Evolutionary conservation across 768 basidiomycete genomes (phyloP), one percentile per base, ranked within the genome.

Genomic region (Tulasnella calospora): DNA sequence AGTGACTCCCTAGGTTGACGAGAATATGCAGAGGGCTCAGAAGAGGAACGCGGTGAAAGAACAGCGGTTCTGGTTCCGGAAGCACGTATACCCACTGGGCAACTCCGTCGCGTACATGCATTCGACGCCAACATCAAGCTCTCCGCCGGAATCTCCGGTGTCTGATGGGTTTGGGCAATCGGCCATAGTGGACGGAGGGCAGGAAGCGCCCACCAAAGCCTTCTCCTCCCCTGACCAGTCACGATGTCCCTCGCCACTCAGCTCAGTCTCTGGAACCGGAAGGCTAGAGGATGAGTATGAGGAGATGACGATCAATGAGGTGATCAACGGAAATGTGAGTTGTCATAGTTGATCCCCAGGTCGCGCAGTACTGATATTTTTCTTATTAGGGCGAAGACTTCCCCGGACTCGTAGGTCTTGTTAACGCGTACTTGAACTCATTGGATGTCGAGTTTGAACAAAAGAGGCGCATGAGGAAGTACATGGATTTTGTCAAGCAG

Each of bases 21-120:
- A 94, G 84, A 99, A 99, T 82, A 99, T 99, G 98, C 88, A 85
- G 33, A 88, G 92, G 79, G 96, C 97, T 0, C 98, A 99, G 84
- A 86, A 87, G 71, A 88, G 96, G 71, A 91, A 94, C 82, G 97
- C 96, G 0, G 88, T 91, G 30, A 85, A 85, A 73, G 84, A 88
- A n/a, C 88, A 89, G 80, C 92, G 89, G 83, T 99, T 98, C 85
- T 94, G 88, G 84, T 99, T 99, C 89, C 89, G 96, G 73, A 96
- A 93, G 84, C 87, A 92, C 77, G 88, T 99, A 21, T 92, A 93
- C 84, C 88, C 92, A 19, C 86, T 86, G 13, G 89, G 88, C 41
- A 79, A n/a, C 55, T 13, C 6, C 19, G 71, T 79, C 21, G 13
- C 27, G 4, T 38, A 67, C 23, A 36, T 13, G 35, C 73, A 78